Evolutionary conservation across 495 filamentous ascomycete species (phyloP).

Genomic region (Pseudotulostoma volvatum): DNA sequence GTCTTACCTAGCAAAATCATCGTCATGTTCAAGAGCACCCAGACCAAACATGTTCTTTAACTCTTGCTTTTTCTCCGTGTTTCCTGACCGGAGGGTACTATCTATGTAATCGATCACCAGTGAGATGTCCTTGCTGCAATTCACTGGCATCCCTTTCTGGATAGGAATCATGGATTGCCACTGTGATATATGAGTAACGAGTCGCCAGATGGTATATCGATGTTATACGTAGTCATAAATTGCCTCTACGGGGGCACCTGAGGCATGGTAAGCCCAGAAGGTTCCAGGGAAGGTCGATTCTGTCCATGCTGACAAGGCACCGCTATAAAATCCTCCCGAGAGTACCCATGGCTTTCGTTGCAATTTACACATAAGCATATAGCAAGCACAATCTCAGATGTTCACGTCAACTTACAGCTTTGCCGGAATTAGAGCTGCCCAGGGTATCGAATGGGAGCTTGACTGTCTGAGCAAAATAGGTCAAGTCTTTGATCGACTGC

Average conservation of each 20-base stretch:
- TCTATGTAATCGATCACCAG: conserved; percentile 44
- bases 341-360: conserved; percentile 40
- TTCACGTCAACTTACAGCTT: conserved; percentile 25
- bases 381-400: neutral
- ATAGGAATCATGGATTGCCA: conserved; percentile 54
- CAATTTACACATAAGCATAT: neutral
- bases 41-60: conserved; percentile 45
- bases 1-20: conserved; percentile 39
- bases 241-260: conserved; percentile 45
- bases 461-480: conserved; percentile 44
- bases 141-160: conserved; percentile 42
- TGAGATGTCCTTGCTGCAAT: conserved; percentile 43
- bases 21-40: conserved; percentile 34
- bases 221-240: conserved; percentile 36
- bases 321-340: conserved; percentile 48
- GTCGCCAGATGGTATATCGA: neutral
- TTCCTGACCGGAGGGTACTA: conserved; percentile 24
- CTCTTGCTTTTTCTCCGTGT: conserved; percentile 22
- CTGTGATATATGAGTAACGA: conserved; percentile 3
- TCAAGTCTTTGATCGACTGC: conserved; percentile 44
- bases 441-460: conserved; percentile 39
- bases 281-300: conserved; percentile 41
- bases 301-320: conserved; percentile 46
- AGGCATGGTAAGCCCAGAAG: conserved; percentile 51
- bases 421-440: conserved; percentile 32